Conservation (phyloP, 352 stramenopile species). For the Phytophthora colocasiae region DNA sequence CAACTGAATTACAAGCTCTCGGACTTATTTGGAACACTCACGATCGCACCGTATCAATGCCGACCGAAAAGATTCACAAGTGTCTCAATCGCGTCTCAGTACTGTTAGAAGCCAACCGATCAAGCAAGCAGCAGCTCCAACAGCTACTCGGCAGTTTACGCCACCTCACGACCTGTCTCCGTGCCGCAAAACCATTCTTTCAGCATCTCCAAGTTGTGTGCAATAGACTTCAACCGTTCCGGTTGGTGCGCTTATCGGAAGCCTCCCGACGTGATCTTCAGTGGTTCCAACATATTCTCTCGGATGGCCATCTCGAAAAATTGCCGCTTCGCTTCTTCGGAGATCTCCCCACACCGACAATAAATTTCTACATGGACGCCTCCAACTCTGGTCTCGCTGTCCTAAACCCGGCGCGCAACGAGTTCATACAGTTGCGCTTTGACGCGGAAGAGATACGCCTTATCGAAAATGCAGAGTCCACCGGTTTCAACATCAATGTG, state of each 20-base stretch:
- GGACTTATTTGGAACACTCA: conserved; percentile 19
- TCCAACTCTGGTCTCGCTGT: conserved; percentile 6
- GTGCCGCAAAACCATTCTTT: conserved; percentile 20
- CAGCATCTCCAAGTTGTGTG: conserved; percentile 12
- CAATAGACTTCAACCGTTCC: not conserved
- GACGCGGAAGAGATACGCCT: conserved; percentile 3
- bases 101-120: too few species aligned
- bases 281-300: conserved; percentile 4
- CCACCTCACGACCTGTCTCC: conserved; percentile 27
- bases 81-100: conserved; percentile 7
- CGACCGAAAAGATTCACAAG: conserved; percentile 25
- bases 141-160: conserved; percentile 35
- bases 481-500: conserved; percentile 21
- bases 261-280: not conserved
- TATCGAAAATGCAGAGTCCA: not conserved
- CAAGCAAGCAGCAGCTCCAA: conserved; percentile 6
- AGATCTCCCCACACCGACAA: not conserved
- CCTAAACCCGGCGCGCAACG: not conserved
- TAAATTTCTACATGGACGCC: conserved; percentile 25
- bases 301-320: conserved; percentile 10
- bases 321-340: conserved; percentile 17
- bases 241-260: not conserved
- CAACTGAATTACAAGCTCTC: conserved; percentile 8
- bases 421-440: conserved; percentile 20
- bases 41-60: conserved; percentile 22